Evolutionary conservation across 495 filamentous ascomycete genomes (phyloP).

Genomic region (Cercophora newfieldiana): DNA sequence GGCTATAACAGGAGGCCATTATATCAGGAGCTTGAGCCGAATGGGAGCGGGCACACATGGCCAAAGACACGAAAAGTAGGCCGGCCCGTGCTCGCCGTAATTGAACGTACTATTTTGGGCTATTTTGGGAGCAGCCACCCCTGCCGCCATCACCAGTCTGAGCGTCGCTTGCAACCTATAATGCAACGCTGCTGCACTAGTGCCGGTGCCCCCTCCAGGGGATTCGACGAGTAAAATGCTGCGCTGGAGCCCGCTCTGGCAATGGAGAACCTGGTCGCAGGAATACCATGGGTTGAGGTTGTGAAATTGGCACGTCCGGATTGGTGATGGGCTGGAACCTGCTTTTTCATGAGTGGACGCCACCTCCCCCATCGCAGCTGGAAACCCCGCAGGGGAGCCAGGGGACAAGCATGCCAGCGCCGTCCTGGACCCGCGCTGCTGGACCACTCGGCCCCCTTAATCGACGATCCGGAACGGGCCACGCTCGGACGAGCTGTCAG

Average conservation of each 20-base stretch:
- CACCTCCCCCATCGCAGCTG: background rate
- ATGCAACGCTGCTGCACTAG: background rate
- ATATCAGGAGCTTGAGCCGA: background rate
- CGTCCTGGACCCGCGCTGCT: background rate
- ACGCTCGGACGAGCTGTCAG: background rate
- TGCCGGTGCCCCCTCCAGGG: background rate
- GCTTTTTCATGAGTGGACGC: constrained; percentile 4
- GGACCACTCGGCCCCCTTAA: background rate
- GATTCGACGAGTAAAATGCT: background rate
- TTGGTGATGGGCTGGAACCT: constrained; percentile 7
- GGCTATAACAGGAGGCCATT: background rate
- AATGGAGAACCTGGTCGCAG: background rate
- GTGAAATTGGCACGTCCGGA: constrained; percentile 7
- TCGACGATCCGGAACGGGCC: background rate
- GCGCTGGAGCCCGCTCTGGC: background rate
- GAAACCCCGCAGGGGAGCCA: background rate
- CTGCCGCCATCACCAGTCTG: background rate
- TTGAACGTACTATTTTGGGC: background rate
- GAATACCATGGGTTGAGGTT: background rate
- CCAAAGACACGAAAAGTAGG: background rate
- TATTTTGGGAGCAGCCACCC: background rate
- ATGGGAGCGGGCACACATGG: background rate
- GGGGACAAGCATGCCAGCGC: background rate
- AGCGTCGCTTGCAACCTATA: background rate
- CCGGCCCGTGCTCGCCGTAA: background rate